These are phyloP conservation scores for Sanghuangporus weigelae DNA, from an alignment of 1,284 basidiomycete genomes.

Conservation along the genomic window DNA sequence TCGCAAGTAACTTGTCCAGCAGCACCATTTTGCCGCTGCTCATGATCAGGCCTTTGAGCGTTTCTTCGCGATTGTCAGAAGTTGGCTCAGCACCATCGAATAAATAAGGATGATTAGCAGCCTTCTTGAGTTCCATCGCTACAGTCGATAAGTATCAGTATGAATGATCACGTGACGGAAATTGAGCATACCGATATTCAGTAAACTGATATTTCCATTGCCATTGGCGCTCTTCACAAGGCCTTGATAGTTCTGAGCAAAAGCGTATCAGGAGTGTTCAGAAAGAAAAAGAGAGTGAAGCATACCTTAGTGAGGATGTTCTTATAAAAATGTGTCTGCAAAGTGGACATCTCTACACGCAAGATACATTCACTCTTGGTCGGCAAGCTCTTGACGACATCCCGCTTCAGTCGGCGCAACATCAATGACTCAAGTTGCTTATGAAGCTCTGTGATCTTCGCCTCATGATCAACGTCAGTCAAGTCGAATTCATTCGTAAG, in stretches of 20 bases:
- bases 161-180: neutral
- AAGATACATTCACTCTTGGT: constrained; percentile 98
- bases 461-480: constrained; percentile 87
- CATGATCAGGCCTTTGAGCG: constrained; percentile 94
- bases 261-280: neutral
- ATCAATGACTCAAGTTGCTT: constrained; percentile 91
- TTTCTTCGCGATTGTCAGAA: constrained; percentile 77
- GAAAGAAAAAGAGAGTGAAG: constrained; percentile 5
- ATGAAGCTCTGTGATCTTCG: constrained; percentile 93
- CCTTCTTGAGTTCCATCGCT: constrained; percentile 97
- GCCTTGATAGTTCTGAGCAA: constrained; percentile 81
- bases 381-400: constrained; percentile 95
- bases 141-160: constrained; percentile 12
- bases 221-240: constrained; percentile 84
- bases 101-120: constrained; percentile 96
- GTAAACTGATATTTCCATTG: constrained; percentile 84
- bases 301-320: constrained; percentile 92
- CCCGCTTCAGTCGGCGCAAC: constrained; percentile 92
- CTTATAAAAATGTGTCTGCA: constrained; percentile 99
- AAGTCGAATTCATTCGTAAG: constrained; percentile 94
- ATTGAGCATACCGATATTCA: constrained; percentile 76
- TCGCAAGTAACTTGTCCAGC: constrained; percentile 88
- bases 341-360: constrained; percentile 94
- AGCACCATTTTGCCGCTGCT: constrained; percentile 98
- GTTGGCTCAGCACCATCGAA: constrained; percentile 93